These are phyloP conservation scores for Hyphodiscus sp. DNA, from an alignment of 2,329 filamentous ascomycete species.

Conservation along the genomic window DNA sequence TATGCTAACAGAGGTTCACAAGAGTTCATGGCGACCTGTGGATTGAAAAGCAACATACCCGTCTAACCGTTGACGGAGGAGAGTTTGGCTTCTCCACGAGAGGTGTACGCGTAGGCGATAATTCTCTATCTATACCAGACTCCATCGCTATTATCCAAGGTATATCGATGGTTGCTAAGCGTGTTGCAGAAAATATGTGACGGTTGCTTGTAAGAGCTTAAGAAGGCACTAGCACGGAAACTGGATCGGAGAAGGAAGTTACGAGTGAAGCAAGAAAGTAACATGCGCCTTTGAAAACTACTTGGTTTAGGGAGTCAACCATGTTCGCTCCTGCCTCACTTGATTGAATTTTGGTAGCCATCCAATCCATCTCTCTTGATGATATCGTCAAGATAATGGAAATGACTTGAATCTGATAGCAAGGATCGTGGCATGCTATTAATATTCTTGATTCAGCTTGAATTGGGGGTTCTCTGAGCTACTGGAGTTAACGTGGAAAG, in stretches of 20 bases:
- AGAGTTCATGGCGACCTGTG: background rate
- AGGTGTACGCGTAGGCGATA: background rate
- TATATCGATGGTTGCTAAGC: background rate
- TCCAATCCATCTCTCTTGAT: too few relatives aligned
- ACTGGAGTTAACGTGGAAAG: background rate
- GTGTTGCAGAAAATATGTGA: background rate
- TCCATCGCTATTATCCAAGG: background rate
- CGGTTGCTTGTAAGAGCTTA: background rate
- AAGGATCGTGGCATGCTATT: background rate
- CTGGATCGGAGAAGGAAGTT: background rate
- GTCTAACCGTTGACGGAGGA: background rate
- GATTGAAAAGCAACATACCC: background rate
- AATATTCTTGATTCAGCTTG: too few relatives aligned
- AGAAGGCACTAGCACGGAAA: background rate
- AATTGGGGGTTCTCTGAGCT: too few relatives aligned
- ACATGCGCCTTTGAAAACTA: background rate
- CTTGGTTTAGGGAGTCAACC: too few relatives aligned
- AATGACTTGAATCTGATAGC: background rate
- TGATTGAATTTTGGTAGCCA: too few relatives aligned
- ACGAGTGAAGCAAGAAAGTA: background rate
- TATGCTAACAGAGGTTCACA: background rate
- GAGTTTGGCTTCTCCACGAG: background rate
- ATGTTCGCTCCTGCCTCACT: too few relatives aligned
- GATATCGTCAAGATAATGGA: background rate
- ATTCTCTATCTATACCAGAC: background rate